Base-by-base conservation (phyloP, 495 filamentous ascomycete genomes). In the Friedmanniomyces simplex region DNA sequence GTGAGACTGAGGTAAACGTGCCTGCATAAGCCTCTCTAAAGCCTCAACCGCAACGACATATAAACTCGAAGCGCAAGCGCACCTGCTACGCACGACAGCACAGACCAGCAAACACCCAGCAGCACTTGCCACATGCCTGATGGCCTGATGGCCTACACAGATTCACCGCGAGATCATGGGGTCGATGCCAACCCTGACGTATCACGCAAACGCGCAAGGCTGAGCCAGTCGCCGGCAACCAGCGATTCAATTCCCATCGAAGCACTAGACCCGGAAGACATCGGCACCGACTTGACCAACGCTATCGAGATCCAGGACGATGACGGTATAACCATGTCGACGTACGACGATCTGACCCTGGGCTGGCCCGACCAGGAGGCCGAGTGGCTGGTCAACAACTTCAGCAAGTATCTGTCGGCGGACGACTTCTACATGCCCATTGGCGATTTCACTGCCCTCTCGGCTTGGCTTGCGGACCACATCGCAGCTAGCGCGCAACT, bases 171-270 rank as follows among this genome's bases (percentile, higher is more conserved):
- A 32, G 58, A 64, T 48, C 41, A 60, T 25, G 54, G 13, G 26
- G 60, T 50, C 11, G 54, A 67, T 41, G 52, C 47, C 24, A 43
- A 57, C 32, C 48, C 49, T 1, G 49, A 56, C 21, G 25, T 60
- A 14, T 32, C 61, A 8, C 61, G 61, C 45, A 64, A 64, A 50
- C 52, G 51, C 37, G 52, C 50, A 56, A 52, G 61, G 39, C 52
- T 64, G 47, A 57, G 52, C n/a, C 46, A 54, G 43, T 64, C 56
- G 24, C 49, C 54, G 1, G 16, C 63, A 20, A 37, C 63, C 11
- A 63, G 60, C 45, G 66, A 63, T 46, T 54, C 61, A 0, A 60
- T 69, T 14, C 25, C 63, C 2, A 60, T 69, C 43, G 66, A 69
- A 51, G 54, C 51, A 13, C 18, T 50, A 32, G 60, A 46, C 12